A percentile compares a stretch with the other conserved stretches of the same genome.
phyloP scores from a whole-genome alignment of 768 basidiomycete genomes.

The Vishniacozyma victoriae region DNA sequence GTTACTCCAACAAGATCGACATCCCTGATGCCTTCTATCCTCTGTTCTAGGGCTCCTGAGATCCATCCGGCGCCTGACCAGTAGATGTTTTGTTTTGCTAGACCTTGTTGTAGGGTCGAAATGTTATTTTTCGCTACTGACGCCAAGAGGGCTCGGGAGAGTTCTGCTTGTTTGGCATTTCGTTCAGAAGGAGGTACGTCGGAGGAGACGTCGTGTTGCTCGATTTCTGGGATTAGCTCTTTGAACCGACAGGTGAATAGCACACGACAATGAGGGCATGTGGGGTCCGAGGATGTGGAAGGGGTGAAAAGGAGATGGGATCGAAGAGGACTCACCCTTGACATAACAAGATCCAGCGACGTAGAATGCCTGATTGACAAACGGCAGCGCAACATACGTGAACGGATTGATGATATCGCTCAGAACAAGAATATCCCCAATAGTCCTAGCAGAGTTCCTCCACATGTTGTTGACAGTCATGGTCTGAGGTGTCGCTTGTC shows the following conservation, averaged over 20 bases:
- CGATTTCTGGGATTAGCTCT: no score
- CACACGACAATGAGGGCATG: no score
- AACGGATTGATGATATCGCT: constrained; percentile 28
- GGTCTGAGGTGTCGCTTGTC: background rate
- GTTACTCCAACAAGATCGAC: constrained; percentile 20
- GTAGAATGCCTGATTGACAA: constrained; percentile 34
- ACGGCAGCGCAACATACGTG: constrained; percentile 21
- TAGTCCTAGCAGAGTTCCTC: constrained; percentile 21
- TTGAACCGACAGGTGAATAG: no score
- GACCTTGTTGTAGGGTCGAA: constrained; percentile 22
- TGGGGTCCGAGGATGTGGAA: no score
- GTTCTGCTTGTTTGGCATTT: background rate
- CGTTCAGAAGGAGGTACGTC: background rate
- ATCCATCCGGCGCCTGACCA: constrained; percentile 24
- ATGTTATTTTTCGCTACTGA: constrained; percentile 21
- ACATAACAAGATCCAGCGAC: constrained; percentile 29
- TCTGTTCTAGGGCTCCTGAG: constrained; percentile 14
- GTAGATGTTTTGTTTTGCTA: constrained; percentile 19
- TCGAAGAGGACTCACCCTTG: constrained; percentile 19
- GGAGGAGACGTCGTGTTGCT: background rate
- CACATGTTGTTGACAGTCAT: constrained; percentile 10
- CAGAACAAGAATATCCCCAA: constrained; percentile 30
- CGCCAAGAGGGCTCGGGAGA: constrained; percentile 11
- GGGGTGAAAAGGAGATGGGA: background rate
- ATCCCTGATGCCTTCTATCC: constrained; percentile 13